phyloP scores from a whole-genome alignment of 768 basidiomycete genomes.

The Boletus reticuloceps region DNA sequence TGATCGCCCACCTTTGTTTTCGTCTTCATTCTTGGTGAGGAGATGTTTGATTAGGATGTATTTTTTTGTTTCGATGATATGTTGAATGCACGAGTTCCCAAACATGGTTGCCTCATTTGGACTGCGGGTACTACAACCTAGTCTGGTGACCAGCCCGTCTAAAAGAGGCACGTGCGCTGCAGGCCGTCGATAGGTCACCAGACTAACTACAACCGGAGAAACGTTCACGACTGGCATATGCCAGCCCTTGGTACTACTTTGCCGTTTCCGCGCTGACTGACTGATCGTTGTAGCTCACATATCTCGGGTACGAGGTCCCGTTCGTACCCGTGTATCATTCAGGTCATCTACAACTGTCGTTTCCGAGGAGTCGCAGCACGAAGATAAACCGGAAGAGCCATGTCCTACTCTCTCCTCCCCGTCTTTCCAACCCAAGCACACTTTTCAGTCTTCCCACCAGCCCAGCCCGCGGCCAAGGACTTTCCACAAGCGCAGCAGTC shows the following conservation, averaged over 20 bases:
- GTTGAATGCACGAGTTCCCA: too few relatives aligned
- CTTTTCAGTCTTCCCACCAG: slow-evolving; percentile 17
- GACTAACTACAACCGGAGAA: too few relatives aligned
- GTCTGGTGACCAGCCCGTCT: too few relatives aligned
- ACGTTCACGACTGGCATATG: too few relatives aligned
- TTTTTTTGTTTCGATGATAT: too few relatives aligned
- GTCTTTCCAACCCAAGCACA: slow-evolving; percentile 15
- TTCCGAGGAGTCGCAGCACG: slow-evolving; percentile 1
- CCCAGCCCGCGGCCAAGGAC: slow-evolving; percentile 5
- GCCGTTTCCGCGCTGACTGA: neutral
- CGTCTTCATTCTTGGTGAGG: neutral
- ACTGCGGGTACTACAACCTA: too few relatives aligned
- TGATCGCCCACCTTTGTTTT: neutral
- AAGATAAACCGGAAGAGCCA: slow-evolving; percentile 25
- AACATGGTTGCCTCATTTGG: too few relatives aligned
- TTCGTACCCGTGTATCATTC: neutral
- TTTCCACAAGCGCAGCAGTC: slow-evolving; percentile 10
- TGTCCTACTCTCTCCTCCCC: slow-evolving; percentile 32
- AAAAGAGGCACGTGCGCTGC: too few relatives aligned
- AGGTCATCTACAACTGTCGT: neutral
- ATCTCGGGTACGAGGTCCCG: neutral
- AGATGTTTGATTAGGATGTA: too few relatives aligned
- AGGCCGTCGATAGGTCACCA: too few relatives aligned
- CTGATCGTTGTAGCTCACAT: neutral
- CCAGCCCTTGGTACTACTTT: neutral